These are phyloP conservation scores for Brettanomyces sp. DNA, from an alignment of 805 yeast genomes.

Conservation along the genomic window DNA sequence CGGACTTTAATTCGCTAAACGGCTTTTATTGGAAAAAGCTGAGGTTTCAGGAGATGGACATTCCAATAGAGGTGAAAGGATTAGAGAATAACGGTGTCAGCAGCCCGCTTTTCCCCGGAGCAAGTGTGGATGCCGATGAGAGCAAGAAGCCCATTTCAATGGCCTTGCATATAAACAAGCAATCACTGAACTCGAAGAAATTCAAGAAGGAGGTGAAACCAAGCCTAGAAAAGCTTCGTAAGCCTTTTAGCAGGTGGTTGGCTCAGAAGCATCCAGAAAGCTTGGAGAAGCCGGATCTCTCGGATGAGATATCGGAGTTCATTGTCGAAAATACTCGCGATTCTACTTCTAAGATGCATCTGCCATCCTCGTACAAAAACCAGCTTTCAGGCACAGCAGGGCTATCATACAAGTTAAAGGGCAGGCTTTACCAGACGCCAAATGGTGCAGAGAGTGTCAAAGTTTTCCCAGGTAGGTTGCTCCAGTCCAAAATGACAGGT, in stretches of 20 bases:
- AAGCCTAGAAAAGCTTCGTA: constrained; percentile 37
- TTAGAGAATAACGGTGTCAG: neutral
- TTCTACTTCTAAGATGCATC: constrained; percentile 1
- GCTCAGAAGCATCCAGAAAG: constrained; percentile 39
- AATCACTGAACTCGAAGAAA: constrained; percentile 12
- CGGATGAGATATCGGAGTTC: constrained; percentile 32
- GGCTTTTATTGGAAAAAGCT: constrained; percentile 51
- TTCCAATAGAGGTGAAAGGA: constrained; percentile 29
- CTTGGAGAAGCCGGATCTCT: constrained; percentile 24
- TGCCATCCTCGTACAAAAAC: constrained; percentile 14
- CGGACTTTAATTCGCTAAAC: constrained; percentile 58
- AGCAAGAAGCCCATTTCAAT: constrained; percentile 18
- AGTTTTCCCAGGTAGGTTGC: constrained; percentile 62
- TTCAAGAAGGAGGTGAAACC: constrained; percentile 22
- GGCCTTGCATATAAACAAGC: constrained; percentile 16
- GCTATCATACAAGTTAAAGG: constrained; percentile 56
- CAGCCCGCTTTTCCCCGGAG: constrained; percentile 34
- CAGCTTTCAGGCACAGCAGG: constrained; percentile 62
- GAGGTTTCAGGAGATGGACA: constrained; percentile 61
- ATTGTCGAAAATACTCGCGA: constrained; percentile 11
- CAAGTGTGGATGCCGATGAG: constrained; percentile 7
- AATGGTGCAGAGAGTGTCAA: constrained; percentile 48
- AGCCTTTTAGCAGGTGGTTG: constrained; percentile 47
- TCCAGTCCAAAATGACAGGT: constrained; percentile 31
- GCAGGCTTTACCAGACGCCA: constrained; percentile 61